Base-by-base conservation (phyloP, 768 basidiomycete genomes). In the Lentinula edodes region DNA sequence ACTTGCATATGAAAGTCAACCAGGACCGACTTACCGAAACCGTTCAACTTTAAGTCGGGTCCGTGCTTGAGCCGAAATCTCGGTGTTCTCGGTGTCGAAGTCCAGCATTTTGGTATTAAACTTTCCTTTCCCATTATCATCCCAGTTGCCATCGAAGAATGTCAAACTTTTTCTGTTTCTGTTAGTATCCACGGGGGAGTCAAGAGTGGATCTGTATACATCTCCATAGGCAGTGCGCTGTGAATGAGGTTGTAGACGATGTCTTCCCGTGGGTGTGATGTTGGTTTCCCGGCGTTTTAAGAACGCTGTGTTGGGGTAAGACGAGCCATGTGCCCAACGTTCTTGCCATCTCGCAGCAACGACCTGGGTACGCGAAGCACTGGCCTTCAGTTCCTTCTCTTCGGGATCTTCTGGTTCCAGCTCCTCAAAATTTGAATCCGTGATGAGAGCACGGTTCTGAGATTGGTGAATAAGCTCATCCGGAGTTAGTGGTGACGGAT, bases 311-410 rank as follows among this genome's bases (percentile, higher is more conserved):
- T 55, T 9, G 5, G 15, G 28, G 23, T 51, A 36, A 48, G 12
- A 36, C 57, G 61, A 52, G 66, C 60, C 69, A 48, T 67, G 66
- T 28, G 78, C 76, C 82, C 82, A 87, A 58, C 75, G 76, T 9
- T 78, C 72, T 75, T 79, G 76, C 85, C 85, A 86, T 18, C 83
- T 85, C 51, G 71, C 75, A 20, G 82, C 80, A 32, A 86, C 83
- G 28, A 72, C 71, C 52, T 78, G 71, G 39, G 69, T 71, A 41
- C 75, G 75, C 58, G 72, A 66, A 61, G 69, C 72, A 61, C 66
- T 64, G 13, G 68, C 69, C 53, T 63, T 39, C 3, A 63, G 45
- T n/a, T 61, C 64, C 8, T 51, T 61, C 42, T 61, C 63, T 61
- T 72, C 65, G 46, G 65, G 36, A 45, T 73, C 73, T 3, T 60